Base-by-base conservation (phyloP, 2,329 filamentous ascomycete genomes). In the Neofusicoccum sp. region DNA sequence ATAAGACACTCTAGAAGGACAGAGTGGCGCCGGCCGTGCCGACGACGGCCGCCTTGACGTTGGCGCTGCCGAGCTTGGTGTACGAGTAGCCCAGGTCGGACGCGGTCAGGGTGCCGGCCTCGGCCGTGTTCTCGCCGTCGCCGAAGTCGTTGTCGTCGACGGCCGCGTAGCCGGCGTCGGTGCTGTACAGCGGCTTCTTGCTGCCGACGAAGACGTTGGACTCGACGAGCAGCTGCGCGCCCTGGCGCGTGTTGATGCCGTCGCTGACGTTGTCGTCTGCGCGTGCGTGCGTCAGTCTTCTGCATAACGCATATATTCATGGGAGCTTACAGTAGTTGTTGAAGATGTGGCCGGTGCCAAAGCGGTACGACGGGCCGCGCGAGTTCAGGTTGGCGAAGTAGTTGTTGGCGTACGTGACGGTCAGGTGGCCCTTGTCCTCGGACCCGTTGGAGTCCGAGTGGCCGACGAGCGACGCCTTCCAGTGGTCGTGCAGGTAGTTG, bases 361-460 rank as follows among this genome's bases (percentile, higher is more conserved):
- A 89, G 65, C 86, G 85, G 71, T 88, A 70, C 3, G 81, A 84
- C 4, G 87, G 87, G 0, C 75, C 77, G 60, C 87, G 86, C 6
- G 83, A 86, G 79, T 87, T 85, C 70, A 88, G 73, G 77, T 88
- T 87, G 65, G 70, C 68, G 80, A 80, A 89, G 78, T 84, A 79
- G 81, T 89, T 89, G 79, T 88, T 84, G 75, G 81, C 80, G 71
- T 86, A 87, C 60, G 87, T 89, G 59, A 89, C 77, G 69, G 78
- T 82, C 47, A 89, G 78, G 69, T 86, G 79, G 65, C 86, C 86
- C 6, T 70, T 82, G 75, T 89, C 87, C 65, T 87, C 82, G 53
- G 68, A 74, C 34, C 64, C 74, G 76, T 87, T 87, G 74, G 64
- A 79, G 78, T 87, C 82, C 38, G 79, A 82, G 79, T 87, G 84